A percentile compares a stretch with the other conserved stretches of the same genome.
Conservation (phyloP, 2,329 filamentous ascomycete genomes). For the Neopestalotiopsis clavispora region DNA sequence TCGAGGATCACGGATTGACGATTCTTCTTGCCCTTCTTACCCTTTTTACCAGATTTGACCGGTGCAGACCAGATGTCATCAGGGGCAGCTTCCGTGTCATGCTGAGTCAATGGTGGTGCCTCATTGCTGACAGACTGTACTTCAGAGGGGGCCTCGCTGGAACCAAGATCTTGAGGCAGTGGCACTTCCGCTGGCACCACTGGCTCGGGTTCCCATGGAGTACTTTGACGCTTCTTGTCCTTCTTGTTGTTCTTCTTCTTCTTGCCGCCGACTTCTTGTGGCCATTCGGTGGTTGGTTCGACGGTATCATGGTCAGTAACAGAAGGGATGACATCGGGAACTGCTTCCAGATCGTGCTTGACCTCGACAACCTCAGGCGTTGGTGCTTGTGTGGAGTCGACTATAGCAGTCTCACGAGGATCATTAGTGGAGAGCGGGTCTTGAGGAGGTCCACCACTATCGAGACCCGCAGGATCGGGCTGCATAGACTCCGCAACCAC, state of each 20-base stretch:
- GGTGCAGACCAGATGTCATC: conserved; percentile 21
- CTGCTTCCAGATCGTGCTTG: conserved; percentile 7
- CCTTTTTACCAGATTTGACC: conserved; percentile 26
- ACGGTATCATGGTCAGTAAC: conserved; percentile 23
- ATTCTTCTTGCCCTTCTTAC: conserved; percentile 30
- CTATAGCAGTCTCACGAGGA: conserved; percentile 23
- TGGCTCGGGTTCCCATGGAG: conserved; percentile 21
- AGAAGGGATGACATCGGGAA: conserved; percentile 20
- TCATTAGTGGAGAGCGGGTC: conserved; percentile 23
- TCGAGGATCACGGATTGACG: background rate
- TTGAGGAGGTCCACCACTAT: conserved; percentile 23
- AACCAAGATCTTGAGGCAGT: conserved; percentile 9
- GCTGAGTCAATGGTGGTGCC: background rate
- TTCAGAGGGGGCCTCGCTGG: conserved; percentile 5
- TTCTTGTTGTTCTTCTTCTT: conserved; percentile 41
- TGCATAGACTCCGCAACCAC: conserved; percentile 27
- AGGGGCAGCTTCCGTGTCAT: conserved; percentile 7
- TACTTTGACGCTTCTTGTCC: conserved; percentile 31
- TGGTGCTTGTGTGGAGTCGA: conserved; percentile 23
- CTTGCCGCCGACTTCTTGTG: conserved; percentile 31
- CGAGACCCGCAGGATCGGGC: conserved; percentile 29
- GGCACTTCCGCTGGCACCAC: conserved; percentile 21
- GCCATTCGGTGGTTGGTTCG: conserved; percentile 26
- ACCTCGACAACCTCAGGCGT: conserved; percentile 20
- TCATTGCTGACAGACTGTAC: background rate